Evolutionary conservation across 2,329 filamentous ascomycete genomes (phyloP).

Genomic region (Aspergillus quadrilineatus): DNA sequence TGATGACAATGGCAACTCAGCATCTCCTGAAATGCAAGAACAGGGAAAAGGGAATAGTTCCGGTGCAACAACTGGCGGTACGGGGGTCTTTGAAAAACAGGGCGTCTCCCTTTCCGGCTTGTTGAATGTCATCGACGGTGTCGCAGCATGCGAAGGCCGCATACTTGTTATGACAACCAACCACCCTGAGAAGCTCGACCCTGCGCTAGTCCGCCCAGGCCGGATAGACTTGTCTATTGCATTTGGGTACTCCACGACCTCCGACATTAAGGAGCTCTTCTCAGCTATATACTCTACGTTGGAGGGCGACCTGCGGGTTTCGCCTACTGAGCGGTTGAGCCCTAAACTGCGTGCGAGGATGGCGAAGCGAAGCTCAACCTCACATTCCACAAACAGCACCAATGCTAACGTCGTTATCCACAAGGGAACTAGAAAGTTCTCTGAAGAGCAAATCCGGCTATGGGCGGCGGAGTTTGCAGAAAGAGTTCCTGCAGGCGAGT

Average conservation of each 20-base stretch:
- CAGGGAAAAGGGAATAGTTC: background rate
- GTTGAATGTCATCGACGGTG: conserved; percentile 44
- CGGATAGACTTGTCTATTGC: conserved; percentile 64
- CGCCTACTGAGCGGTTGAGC: background rate
- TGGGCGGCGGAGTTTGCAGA: conserved; percentile 35
- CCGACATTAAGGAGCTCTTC: conserved; percentile 42
- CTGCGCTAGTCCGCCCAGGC: conserved; percentile 64
- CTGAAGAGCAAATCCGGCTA: conserved; percentile 21
- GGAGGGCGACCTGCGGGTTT: conserved; percentile 28
- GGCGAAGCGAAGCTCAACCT: background rate
- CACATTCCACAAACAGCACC: background rate
- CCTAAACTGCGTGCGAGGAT: background rate
- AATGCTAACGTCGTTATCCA: background rate
- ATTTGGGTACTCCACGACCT: conserved; percentile 48
- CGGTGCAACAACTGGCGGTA: background rate
- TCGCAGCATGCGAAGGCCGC: conserved; percentile 66
- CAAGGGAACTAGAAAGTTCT: background rate
- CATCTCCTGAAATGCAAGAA: conserved; percentile 46
- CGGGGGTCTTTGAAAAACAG: background rate
- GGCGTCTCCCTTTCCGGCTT: background rate
- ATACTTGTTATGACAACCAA: conserved; percentile 76
- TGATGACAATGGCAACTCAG: background rate
- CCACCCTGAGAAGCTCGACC: conserved; percentile 62
- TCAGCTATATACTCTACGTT: conserved; percentile 37
- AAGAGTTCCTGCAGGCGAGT: conserved; percentile 32